These are phyloP conservation scores for Basipetospora sp. DNA, from an alignment of 2,329 filamentous ascomycete genomes.

Conservation along the genomic window DNA sequence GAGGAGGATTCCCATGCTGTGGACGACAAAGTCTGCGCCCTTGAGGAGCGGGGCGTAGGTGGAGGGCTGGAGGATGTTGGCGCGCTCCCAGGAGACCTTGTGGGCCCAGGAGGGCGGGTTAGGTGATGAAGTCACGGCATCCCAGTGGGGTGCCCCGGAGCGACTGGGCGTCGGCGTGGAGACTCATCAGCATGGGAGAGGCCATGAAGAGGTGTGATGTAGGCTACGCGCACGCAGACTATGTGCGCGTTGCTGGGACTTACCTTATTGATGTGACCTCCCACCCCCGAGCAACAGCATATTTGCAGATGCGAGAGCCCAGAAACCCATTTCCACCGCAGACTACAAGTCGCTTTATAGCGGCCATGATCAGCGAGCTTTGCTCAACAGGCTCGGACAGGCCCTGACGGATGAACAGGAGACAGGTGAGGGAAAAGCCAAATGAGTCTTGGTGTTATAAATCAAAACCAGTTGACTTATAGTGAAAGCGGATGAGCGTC, in stretches of 20 bases:
- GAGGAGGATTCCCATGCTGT: conserved; percentile 88
- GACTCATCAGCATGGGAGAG: no score
- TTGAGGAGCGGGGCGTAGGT: conserved; percentile 66
- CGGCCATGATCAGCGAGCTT: conserved; percentile 27
- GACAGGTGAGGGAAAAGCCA: no score
- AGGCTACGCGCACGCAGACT: no score
- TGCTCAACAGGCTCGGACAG: neutral
- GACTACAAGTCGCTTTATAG: conserved; percentile 68
- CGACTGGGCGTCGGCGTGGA: conserved; percentile 42
- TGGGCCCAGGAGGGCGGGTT: conserved; percentile 66
- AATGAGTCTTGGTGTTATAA: no score
- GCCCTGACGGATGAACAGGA: no score
- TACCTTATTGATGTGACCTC: conserved; percentile 86
- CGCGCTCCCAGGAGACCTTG: conserved; percentile 73
- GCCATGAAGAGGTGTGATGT: no score
- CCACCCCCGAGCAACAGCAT: conserved; percentile 74
- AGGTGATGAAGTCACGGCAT: conserved; percentile 55
- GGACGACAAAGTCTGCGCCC: conserved; percentile 71
- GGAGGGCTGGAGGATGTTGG: conserved; percentile 69
- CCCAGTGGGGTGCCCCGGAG: conserved; percentile 80
- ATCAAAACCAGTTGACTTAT: no score
- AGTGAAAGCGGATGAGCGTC: no score
- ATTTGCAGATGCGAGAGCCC: conserved; percentile 77
- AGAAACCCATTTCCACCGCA: conserved; percentile 90
- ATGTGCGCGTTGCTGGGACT: no score